Conservation (phyloP, 306 rosid genomes). For the Cotoneaster glaucophyllus region DNA sequence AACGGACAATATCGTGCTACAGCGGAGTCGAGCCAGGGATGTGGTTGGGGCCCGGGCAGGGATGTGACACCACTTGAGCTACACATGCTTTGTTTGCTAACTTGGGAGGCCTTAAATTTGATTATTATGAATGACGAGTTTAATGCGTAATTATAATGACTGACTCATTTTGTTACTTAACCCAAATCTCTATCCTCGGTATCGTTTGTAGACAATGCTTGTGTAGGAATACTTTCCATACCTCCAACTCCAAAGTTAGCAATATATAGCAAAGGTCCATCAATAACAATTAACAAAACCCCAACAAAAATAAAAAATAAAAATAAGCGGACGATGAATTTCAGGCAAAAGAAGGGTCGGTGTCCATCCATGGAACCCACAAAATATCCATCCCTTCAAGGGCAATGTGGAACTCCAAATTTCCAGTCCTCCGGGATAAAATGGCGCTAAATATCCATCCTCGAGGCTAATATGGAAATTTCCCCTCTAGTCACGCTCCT, state of each 20-base stretch:
- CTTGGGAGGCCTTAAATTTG: no score
- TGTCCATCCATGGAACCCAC: neutral
- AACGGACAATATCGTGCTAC: no score
- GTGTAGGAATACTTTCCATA: neutral
- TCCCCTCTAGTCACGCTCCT: neutral
- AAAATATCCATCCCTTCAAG: neutral
- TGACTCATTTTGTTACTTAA: neutral
- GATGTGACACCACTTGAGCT: no score
- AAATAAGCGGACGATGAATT: neutral
- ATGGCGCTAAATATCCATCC: neutral
- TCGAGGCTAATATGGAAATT: neutral
- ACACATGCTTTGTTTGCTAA: no score
- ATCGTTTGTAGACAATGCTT: no score
- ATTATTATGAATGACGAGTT: no score
- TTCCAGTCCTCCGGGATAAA: neutral
- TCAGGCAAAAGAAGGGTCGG: neutral
- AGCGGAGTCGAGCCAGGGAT: no score
- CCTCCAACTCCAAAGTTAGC: neutral
- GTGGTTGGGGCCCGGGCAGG: no score
- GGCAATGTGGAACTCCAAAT: neutral
- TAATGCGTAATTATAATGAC: no score
- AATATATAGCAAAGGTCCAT: no score
- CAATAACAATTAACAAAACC: neutral
- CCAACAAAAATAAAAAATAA: neutral
- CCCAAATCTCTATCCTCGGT: no score